Evolutionary conservation across 192 early-diverging fungal genomes (phyloP), one percentile per base, ranked within the genome.

Genomic region (Phycomyces nitens): DNA sequence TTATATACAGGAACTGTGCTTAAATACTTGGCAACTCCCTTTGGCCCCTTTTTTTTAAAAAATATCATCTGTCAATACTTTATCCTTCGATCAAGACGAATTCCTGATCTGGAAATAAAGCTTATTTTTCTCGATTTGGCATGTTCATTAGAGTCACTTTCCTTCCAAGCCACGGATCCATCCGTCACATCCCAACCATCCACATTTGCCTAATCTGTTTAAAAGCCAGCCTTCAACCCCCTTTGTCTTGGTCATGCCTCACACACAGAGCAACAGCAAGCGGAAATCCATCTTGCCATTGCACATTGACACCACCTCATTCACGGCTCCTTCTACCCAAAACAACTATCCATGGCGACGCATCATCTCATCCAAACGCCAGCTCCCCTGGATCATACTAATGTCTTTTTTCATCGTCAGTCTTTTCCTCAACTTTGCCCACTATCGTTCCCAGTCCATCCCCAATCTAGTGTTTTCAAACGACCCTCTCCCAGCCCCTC

Each of bases 231-330:
- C 16, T 50, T 20, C 21, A 16, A 16, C 29, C 8, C 29, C 14
- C 24, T 55, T 55, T 29, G 14, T 27, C 29, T 12, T n/a, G 5
- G 23, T 54, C 27, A 56, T 56, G 55, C 34, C 55, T 9, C 55
- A 26, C 34, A 56, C 5, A 38, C n/a, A 38, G 29, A 56, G 39
- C 41, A 63, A 43, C 10, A 26, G 20, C 16, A 63, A 63, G 50
- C 51, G 61, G 15, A 63, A 63, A 38, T 53, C 61, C 16, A 54
- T 63, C 34, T 43, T 63, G 16, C 61, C 61, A 12, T 54, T 63
- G 23, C 61, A 63, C 61, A 63, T 63, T 54, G 61, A 63, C 39
- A 63, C 61, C 20, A 8, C 61, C 8, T 63, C 61, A 1, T 63
- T 63, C 26, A 63, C 61, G 10, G 29, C 16, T 60, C 24, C 34